phyloP scores from a whole-genome alignment of 306 rosid species.

The Biancaea sappan region DNA sequence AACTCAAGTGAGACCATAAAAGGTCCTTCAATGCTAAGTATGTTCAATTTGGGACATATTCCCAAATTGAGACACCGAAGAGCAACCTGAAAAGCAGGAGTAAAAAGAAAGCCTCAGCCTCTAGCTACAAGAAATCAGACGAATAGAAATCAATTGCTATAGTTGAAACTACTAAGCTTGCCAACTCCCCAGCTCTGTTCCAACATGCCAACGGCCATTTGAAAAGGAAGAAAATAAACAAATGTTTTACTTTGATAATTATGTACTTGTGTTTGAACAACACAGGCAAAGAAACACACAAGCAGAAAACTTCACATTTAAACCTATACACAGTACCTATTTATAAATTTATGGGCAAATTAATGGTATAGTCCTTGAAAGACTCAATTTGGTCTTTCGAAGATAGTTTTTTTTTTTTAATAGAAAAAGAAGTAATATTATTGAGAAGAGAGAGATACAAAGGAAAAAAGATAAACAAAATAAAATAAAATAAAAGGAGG shows the following conservation, averaged over 20 bases:
- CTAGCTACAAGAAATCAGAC: conserved; percentile 6
- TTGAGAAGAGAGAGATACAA: no score
- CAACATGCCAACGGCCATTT: neutral
- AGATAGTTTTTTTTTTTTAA: no score
- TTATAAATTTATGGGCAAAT: neutral
- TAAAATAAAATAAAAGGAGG: no score
- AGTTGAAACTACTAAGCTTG: neutral
- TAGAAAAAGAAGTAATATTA: no score
- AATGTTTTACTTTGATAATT: neutral
- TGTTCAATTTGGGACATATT: conserved; percentile 81
- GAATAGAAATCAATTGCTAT: neutral
- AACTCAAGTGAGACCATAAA: conserved; percentile 75
- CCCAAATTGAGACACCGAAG: conserved; percentile 80
- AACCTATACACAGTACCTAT: neutral
- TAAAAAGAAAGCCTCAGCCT: conserved; percentile 19
- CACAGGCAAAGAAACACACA: neutral
- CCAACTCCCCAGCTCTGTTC: neutral
- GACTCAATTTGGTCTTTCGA: no score
- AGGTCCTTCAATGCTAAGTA: conserved; percentile 68
- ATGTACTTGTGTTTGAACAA: neutral
- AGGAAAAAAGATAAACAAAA: no score
- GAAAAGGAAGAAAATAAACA: neutral
- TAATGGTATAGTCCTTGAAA: no score
- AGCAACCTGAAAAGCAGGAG: conserved; percentile 61
- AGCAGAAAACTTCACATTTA: neutral